A percentile compares a stretch with the other conserved stretches of the same genome.
These are phyloP conservation scores for Metschnikowia koreensis DNA, from an alignment of 805 yeast species.

Conservation along the genomic window DNA sequence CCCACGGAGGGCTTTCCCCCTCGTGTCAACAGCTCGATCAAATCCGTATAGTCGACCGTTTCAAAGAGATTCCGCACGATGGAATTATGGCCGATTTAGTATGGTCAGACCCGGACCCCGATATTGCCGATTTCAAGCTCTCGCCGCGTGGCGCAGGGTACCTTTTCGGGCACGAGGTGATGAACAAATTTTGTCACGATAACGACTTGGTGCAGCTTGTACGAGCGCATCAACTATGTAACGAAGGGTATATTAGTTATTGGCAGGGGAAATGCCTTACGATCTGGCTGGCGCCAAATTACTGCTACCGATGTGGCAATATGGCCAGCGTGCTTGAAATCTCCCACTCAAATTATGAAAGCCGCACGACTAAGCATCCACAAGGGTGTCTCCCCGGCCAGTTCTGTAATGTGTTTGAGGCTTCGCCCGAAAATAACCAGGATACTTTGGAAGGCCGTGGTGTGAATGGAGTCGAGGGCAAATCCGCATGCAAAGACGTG, in stretches of 20 bases:
- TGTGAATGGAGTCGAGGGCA: slow-evolving; percentile 32
- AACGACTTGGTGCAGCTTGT: slow-evolving; percentile 79
- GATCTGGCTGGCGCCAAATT: slow-evolving; percentile 98
- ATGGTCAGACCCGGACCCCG: slow-evolving; percentile 94
- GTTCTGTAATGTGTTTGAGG: slow-evolving; percentile 91
- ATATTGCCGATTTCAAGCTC: slow-evolving; percentile 72
- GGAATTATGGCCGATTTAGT: slow-evolving; percentile 99
- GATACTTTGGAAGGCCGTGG: slow-evolving; percentile 45
- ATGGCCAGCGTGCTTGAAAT: slow-evolving; percentile 96
- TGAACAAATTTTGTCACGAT: slow-evolving; percentile 75
- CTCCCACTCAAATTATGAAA: slow-evolving; percentile 45
- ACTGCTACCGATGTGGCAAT: slow-evolving; percentile 95
- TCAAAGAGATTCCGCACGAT: slow-evolving; percentile 95
- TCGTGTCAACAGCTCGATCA: slow-evolving; percentile 93
- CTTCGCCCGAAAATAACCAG: slow-evolving; percentile 88
- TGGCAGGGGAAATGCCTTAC: slow-evolving; percentile 91
- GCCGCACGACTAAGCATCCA: slow-evolving; percentile 13
- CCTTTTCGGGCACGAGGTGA: slow-evolving; percentile 89
- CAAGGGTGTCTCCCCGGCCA: slow-evolving; percentile 48
- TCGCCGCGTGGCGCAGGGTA: slow-evolving; percentile 98
- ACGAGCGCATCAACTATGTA: slow-evolving; percentile 95
- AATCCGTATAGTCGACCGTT: slow-evolving; percentile 83
- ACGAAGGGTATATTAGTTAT: slow-evolving; percentile 90
- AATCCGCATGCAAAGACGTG: slow-evolving; percentile 17
- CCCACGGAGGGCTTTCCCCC: slow-evolving; percentile 96